phyloP scores from a whole-genome alignment of 2,329 filamentous ascomycete species.

The Colletotrichum lindemuthianum region DNA sequence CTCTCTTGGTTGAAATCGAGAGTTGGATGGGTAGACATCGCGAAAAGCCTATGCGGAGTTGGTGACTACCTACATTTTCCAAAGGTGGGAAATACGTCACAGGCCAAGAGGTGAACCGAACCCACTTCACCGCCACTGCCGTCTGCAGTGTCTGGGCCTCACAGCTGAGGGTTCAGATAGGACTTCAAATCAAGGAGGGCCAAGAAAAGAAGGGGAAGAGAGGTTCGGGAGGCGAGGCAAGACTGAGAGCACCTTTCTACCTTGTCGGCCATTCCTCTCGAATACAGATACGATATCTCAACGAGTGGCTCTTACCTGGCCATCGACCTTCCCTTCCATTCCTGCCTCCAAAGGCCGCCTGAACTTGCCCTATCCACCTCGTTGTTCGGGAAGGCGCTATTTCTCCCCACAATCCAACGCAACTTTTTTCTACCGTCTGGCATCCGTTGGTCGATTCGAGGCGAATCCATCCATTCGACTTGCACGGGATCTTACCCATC shows the following conservation, averaged over 20 bases:
- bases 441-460: neutral
- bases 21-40: slow-evolving; percentile 12
- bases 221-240: neutral
- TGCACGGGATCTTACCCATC: no score
- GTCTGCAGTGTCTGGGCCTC: neutral
- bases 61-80: slow-evolving; percentile 5
- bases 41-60: slow-evolving; percentile 10
- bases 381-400: neutral
- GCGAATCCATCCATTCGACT: neutral
- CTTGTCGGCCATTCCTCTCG: neutral
- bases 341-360: no score
- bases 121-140: neutral
- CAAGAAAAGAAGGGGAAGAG: neutral
- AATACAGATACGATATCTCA: no score
- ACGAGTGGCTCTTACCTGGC: no score
- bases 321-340: slow-evolving; percentile 8
- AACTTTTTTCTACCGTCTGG: slow-evolving; percentile 2
- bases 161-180: neutral
- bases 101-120: slow-evolving; percentile 1
- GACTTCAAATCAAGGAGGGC: neutral
- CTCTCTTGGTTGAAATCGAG: neutral
- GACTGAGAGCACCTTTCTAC: neutral
- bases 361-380: neutral
- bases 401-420: neutral
- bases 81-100: slow-evolving; percentile 10